Conservation (phyloP, 148 eudicot species). For the Mesembryanthemum crystallinum region DNA sequence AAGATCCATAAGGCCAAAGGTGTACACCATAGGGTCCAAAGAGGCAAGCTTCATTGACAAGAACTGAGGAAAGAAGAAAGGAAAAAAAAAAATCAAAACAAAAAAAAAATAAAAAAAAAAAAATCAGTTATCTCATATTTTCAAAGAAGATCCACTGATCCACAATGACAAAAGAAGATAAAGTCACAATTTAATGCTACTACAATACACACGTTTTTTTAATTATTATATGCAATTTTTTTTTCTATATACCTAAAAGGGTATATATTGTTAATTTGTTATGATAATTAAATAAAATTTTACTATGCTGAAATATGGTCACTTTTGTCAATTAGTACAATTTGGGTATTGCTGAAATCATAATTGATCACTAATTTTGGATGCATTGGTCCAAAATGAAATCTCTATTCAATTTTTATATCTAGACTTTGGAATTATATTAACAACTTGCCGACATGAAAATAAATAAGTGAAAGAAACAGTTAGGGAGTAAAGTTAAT, state of each 20-base stretch:
- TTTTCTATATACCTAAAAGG: too few species aligned
- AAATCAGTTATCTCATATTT: too few species aligned
- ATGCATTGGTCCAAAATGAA: neutral
- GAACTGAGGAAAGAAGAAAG: slow-evolving; percentile 45
- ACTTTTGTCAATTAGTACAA: too few species aligned
- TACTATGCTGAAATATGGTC: too few species aligned
- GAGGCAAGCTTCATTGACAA: slow-evolving; percentile 81
- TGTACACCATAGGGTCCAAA: slow-evolving; percentile 61
- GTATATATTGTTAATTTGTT: too few species aligned
- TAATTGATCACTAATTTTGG: neutral
- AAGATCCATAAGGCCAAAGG: slow-evolving; percentile 60
- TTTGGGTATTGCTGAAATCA: too few species aligned
- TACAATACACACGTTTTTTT: too few species aligned
- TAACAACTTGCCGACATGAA: slow-evolving; percentile 12
- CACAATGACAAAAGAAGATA: neutral
- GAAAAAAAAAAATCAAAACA: neutral
- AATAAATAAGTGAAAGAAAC: neutral
- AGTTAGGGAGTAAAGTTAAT: too few species aligned
- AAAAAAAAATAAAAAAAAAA: too few species aligned
- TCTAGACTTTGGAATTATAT: slow-evolving; percentile 8
- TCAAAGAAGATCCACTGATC: neutral
- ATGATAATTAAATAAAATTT: too few species aligned
- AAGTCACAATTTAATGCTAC: neutral
- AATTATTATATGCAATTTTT: too few species aligned
- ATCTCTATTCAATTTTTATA: neutral